Evolutionary conservation across 768 basidiomycete species (phyloP).

Genomic region (Suillus subluteus): DNA sequence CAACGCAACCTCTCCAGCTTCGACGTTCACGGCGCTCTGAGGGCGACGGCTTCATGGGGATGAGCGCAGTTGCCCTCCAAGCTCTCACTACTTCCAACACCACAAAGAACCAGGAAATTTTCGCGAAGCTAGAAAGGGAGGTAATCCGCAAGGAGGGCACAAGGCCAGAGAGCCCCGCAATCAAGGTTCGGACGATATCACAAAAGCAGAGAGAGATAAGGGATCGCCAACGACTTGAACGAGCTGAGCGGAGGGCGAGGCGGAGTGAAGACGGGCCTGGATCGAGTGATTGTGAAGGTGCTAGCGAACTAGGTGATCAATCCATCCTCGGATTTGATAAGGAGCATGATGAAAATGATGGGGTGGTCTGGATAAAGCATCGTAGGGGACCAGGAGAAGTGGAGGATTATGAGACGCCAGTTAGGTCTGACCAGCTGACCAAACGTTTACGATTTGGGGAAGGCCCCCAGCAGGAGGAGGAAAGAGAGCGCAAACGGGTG

Average conservation of each 20-base stretch:
- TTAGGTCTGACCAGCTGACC: slow-evolving; percentile 41
- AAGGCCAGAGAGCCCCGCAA: slow-evolving; percentile 79
- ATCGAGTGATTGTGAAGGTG: slow-evolving; percentile 36
- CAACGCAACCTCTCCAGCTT: slow-evolving; percentile 35
- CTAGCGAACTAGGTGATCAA: slow-evolving; percentile 15
- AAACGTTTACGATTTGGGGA: slow-evolving; percentile 45
- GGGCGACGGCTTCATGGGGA: slow-evolving; percentile 56
- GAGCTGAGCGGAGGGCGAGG: slow-evolving; percentile 64
- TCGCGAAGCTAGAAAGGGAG: slow-evolving; percentile 66
- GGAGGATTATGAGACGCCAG: slow-evolving; percentile 76
- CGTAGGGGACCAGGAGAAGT: slow-evolving; percentile 77
- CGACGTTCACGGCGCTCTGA: slow-evolving; percentile 46
- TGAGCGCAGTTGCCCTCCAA: slow-evolving; percentile 71
- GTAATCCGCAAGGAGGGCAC: slow-evolving; percentile 69
- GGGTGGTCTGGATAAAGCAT: slow-evolving; percentile 43
- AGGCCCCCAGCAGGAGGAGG: slow-evolving; percentile 32
- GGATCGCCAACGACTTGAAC: slow-evolving; percentile 52
- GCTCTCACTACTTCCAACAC: slow-evolving; percentile 77
- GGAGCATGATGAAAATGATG: slow-evolving; percentile 31
- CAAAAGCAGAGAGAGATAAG: slow-evolving; percentile 73
- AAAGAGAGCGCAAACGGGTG: slow-evolving; percentile 55
- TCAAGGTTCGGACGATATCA: slow-evolving; percentile 67
- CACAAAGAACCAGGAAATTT: slow-evolving; percentile 67
- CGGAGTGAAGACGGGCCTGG: slow-evolving; percentile 40
- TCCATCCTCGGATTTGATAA: slow-evolving; percentile 8